Conservation (phyloP, 495 filamentous ascomycete species). For the Darksidea phi region DNA sequence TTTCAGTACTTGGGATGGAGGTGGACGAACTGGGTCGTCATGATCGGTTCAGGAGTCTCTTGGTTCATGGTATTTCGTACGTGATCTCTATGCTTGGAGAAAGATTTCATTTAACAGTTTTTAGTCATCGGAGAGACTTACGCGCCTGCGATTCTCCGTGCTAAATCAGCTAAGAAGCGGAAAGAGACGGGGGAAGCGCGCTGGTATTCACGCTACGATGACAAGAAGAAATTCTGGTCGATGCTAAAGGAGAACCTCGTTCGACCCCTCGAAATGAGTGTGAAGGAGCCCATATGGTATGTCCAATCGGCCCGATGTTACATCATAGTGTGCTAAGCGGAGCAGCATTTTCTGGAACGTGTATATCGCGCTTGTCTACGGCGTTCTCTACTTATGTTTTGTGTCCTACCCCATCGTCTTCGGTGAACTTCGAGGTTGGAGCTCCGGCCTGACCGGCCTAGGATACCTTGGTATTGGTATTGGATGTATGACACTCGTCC, state of each 20-base stretch:
- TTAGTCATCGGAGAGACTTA: conserved; percentile 37
- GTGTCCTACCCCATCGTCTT: conserved; percentile 83
- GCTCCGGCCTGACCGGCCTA: conserved; percentile 67
- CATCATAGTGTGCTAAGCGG: neutral
- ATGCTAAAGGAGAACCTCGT: conserved; percentile 69
- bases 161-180: conserved; percentile 64
- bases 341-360: conserved; percentile 75
- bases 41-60: conserved; percentile 64
- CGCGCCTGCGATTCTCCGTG: conserved; percentile 59
- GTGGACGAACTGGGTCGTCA: conserved; percentile 81
- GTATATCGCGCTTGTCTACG: conserved; percentile 63
- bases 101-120: neutral
- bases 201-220: conserved; percentile 76
- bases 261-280: conserved; percentile 72
- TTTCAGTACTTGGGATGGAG: conserved; percentile 78
- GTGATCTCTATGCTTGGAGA: conserved; percentile 33
- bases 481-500: conserved; percentile 48
- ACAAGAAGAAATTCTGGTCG: conserved; percentile 54
- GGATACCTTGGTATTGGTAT: conserved; percentile 78
- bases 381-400: conserved; percentile 82
- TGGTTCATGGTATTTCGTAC: conserved; percentile 47
- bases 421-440: conserved; percentile 69
- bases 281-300: conserved; percentile 81
- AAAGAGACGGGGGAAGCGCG: conserved; percentile 72
- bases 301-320: conserved; percentile 2